Base-by-base conservation (phyloP, 306 rosid species). In the Quercus suber region DNA sequence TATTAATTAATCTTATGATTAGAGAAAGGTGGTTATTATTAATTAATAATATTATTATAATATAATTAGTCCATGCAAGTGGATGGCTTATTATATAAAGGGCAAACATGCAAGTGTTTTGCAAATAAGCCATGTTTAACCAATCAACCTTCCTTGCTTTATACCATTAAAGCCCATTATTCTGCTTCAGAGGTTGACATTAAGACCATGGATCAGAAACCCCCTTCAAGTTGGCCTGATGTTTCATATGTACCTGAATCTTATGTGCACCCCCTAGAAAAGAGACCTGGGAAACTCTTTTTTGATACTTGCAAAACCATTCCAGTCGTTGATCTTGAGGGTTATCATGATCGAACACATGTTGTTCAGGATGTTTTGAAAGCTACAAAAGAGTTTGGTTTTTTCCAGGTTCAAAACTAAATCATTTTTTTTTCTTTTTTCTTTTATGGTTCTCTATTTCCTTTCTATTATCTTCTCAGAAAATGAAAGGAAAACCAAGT, bases 331-430 rank as follows among this genome's bases (percentile, higher is more conserved):
- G 91, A 92, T 84, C 87, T 92, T 3, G 81, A 69, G 0, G 59
- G 2, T 4, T 41, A 41, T 41, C 67, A 63, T 49, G 89, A 89
- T 18, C 87, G 49, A 43, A 41, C 31, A 5, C 65, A 73, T 69
- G 85, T 76, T 33, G 33, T 92, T 57, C 71, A 73, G 4, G 80
- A 79, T 10, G 80, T 92, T 75, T 59, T 84, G 68, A 76, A 78
- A 82, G 93, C 94, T 14, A 65, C 85, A 1, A 56, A 87, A 63
- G 92, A 90, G 28, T 89, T 73, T 28, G 97, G 95, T 23, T 86
- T 92, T 84, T 92, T 92, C 35, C 94, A 90, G 92, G 97, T 89
- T 61, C 43, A 28, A 6, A 49, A 12, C 53, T 49, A 49, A 49
- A 49, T 13, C 53, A 0, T 6, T 30, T 41, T 11, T 20, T 56